Evolutionary conservation across 2,329 filamentous ascomycete species (phyloP), one percentile per base, ranked within the genome.

Genomic region (Hypoxylon sp.): DNA sequence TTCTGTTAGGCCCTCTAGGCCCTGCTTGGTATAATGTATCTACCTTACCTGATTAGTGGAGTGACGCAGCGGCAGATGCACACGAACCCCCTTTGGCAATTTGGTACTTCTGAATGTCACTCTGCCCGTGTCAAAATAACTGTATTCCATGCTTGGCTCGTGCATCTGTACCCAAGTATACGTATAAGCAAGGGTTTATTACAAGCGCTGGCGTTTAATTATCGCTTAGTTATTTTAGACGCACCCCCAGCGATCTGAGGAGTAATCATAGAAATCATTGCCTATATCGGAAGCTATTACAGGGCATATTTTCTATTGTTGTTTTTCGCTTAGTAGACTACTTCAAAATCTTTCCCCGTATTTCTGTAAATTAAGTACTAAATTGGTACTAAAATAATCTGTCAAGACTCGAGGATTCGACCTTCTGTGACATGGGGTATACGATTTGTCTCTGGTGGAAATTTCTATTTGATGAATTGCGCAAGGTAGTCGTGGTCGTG

Each of bases 121-220:
- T 27, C 27, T 50, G 31, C 58, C 37, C 44, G 48, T 64, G 30
- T 44, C 55, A 50, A 61, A 58, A 61, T 54, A 55, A 22, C 31
- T 51, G 31, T 50, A 57, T 27, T 27, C 25, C 25, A 49, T 49
- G 22, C 60, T 57, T 68, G 60, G 65, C 62, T 71, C 46, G 67
- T 64, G 63, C 64, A 20, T 53, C 27, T 42, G 35, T 42, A 42
- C 37, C 37, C 17, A 31, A 20, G 53, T 44, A 17, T 57, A 48
- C 46, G 33, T 37, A 14, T 37, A 48, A 33, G 48, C 57, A 51
- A 25, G 56, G 57, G 57, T 61, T 8, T 53, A 33, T 31, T 42
- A 65, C 66, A 72, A 73, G 71, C 72, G 71, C 73, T 60, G 68
- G 73, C 73, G 71, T 73, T 66, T 73, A 71, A 72, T 68, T 63